Base-by-base conservation (phyloP, 495 filamentous ascomycete species). In the Pseudoneurospora amorphoporcata region DNA sequence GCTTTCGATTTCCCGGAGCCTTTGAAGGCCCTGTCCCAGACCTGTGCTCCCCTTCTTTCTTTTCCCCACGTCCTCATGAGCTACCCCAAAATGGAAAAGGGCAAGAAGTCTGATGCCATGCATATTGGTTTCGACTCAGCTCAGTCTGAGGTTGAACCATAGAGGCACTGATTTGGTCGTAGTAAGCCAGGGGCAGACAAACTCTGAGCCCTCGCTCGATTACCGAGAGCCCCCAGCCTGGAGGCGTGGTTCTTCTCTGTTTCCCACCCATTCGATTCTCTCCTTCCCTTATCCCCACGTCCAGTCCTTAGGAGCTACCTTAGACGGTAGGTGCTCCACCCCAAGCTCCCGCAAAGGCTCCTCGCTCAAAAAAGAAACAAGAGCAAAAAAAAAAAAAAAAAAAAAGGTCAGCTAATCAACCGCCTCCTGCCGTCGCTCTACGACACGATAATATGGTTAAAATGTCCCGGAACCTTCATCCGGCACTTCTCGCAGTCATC, bases 401-500 rank as follows among this genome's bases (percentile, higher is more conserved):
- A n/a, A 14, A 61, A 35, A 17, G 29, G 12, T 45, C 42, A 68
- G 42, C 73, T 75, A 16, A 38, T 9, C 14, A 19, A 16, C 14
- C 38, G 29, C 3, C 73, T 77, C 29, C 68, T 19, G 10, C 23
- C 61, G 35, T 77, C 78, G 38, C 78, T 43, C 83, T 86, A 86
- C 29, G 84, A 86, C 38, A 86, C 80, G 43, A 92, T 87, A 68
- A 95, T 94, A 81, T 97, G 94, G 76, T 90, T 94, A 76, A 94
- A 95, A 80, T 97, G 94, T 0, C 94, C 93, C 0, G 93, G 93
- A 39, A 95, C 90, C 79, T 89, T 91, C 75, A 84, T 84, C 69
- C 86, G 87, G 79, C 94, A 97, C 82, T 95, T 95, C 70, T 94
- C 92, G 81, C 94, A 97, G 79, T 95, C 92, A 14, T 90, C 88